These are phyloP conservation scores for Leccinum disarticulatum DNA, from an alignment of 768 basidiomycete species.

Conservation along the genomic window DNA sequence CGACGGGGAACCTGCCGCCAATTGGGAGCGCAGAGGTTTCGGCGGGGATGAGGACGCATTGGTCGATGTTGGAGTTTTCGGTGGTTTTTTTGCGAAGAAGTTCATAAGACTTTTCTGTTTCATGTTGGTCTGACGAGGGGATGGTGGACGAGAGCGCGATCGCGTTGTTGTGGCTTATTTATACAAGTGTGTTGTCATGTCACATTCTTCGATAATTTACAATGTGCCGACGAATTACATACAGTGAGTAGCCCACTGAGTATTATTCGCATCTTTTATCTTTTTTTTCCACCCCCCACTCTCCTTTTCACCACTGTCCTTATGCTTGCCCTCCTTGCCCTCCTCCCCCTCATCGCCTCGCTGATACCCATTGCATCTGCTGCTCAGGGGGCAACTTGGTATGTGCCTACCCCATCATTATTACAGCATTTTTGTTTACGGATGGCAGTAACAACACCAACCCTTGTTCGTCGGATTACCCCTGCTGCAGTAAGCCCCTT, in stretches of 20 bases:
- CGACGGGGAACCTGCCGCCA: conserved; percentile 38
- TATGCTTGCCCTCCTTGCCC: conserved; percentile 21
- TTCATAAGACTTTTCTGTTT: conserved; percentile 77
- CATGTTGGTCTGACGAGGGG: conserved; percentile 35
- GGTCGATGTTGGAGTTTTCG: conserved; percentile 30
- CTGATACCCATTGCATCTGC: conserved; percentile 22
- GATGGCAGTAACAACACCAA: conserved; percentile 37
- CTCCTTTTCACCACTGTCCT: conserved; percentile 19
- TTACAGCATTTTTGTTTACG: not conserved
- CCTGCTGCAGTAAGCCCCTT: conserved; percentile 43
- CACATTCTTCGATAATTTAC: not conserved
- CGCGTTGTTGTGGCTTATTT: conserved; percentile 23
- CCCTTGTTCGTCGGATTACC: conserved; percentile 36
- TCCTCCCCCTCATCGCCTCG: conserved; percentile 18
- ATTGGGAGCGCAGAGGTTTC: conserved; percentile 39
- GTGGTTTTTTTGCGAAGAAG: conserved; percentile 51
- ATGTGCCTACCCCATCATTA: not conserved
- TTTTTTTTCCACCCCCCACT: conserved; percentile 3
- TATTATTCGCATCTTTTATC: not conserved
- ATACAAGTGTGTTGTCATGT: not conserved
- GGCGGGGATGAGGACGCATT: conserved; percentile 32
- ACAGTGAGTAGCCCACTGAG: not conserved
- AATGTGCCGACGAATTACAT: too few species aligned
- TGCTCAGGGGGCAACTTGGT: conserved; percentile 31
- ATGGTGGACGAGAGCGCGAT: not conserved